Evolutionary conservation across 1,284 basidiomycete genomes (phyloP).

Genomic region (Moesziomyces sp.): DNA sequence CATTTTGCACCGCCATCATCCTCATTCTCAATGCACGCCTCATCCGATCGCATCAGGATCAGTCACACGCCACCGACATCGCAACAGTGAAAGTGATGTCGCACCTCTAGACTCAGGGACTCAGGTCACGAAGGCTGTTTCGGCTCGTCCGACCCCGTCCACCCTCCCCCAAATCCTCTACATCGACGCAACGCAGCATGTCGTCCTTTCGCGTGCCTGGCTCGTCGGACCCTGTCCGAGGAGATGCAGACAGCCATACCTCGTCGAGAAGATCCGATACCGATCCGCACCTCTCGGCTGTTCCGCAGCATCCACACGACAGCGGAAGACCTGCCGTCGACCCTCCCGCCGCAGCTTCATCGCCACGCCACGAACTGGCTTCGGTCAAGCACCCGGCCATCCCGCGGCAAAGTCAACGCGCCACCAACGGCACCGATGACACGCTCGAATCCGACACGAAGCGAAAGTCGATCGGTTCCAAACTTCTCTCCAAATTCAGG

Average conservation of each 20-base stretch:
- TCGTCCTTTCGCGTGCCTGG: conserved; percentile 10
- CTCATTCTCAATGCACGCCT: too few species aligned
- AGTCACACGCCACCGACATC: too few species aligned
- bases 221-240: conserved; percentile 23
- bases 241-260: conserved; percentile 5
- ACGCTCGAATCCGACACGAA: conserved; percentile 3
- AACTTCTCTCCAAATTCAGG: conserved; percentile 37
- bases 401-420: background rate
- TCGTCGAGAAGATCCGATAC: background rate
- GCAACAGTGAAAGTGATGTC: too few species aligned
- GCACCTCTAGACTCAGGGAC: too few species aligned
- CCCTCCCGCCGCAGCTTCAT: background rate
- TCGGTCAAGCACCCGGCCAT: conserved; percentile 11
- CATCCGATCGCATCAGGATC: too few species aligned
- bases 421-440: background rate
- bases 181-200: background rate
- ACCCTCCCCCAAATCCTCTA: too few species aligned
- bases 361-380: conserved; percentile 7
- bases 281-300: conserved; percentile 6
- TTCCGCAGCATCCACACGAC: conserved; percentile 29
- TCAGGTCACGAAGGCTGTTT: too few species aligned
- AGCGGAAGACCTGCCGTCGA: background rate
- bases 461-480: conserved; percentile 39
- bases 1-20: too few species aligned
- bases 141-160: too few species aligned